Conservation (phyloP, 2,329 filamentous ascomycete species). For the Alternaria incomplexa region DNA sequence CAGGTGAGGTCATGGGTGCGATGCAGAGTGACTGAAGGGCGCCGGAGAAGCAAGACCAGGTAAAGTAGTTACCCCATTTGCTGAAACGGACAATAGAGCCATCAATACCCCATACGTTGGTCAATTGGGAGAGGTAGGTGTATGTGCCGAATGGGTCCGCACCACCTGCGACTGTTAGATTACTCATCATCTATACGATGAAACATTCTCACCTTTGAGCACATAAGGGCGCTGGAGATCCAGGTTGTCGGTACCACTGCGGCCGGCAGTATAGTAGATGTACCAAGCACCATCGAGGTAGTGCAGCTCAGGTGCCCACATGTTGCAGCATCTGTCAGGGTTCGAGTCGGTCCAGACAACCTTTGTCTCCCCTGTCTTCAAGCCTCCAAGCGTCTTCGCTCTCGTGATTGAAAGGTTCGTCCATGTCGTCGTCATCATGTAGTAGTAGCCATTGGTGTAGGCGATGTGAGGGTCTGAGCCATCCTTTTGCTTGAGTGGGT, state of each 20-base stretch:
- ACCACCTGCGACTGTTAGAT: constrained; percentile 51
- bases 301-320: constrained; percentile 66
- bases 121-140: constrained; percentile 57
- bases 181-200: too few species aligned
- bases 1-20: constrained; percentile 49
- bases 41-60: constrained; percentile 61
- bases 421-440: constrained; percentile 64
- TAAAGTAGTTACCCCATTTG: constrained; percentile 58
- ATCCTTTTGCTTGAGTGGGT: constrained; percentile 58
- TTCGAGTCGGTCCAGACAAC: constrained; percentile 58
- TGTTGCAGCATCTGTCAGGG: constrained; percentile 53
- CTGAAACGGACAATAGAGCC: constrained; percentile 59
- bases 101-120: constrained; percentile 56
- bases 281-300: constrained; percentile 59
- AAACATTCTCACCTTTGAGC: constrained; percentile 52
- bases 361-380: constrained; percentile 61
- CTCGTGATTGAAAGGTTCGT: constrained; percentile 61
- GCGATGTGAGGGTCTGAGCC: constrained; percentile 62
- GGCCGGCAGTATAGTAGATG: constrained; percentile 64
- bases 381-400: constrained; percentile 60
- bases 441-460: constrained; percentile 62
- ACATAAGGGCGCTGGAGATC: constrained; percentile 61
- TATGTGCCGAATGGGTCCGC: constrained; percentile 60
- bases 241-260: constrained; percentile 47
- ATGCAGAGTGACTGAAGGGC: constrained; percentile 53